Base-by-base conservation (phyloP, 768 basidiomycete species). In the Boletellus emodensis region DNA sequence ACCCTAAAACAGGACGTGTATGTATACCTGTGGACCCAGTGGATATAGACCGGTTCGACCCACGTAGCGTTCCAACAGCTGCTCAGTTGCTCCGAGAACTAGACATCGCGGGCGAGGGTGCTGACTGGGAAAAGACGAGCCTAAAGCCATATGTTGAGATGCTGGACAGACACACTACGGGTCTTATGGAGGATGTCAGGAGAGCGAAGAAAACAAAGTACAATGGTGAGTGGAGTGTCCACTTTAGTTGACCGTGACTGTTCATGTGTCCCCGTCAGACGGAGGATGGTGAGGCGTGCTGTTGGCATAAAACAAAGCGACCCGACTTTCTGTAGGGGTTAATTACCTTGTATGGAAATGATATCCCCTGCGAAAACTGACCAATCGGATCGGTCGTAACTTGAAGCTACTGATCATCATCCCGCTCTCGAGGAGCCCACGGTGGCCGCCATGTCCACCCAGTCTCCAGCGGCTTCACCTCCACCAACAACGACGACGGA, bases 1-100 rank as follows among this genome's bases (percentile, higher is more conserved):
- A 99, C 68, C 96, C 96, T 0, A 90, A 90, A 56, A 99, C 96
- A 2, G 96, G 95, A 1, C 82, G 93, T 28, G 83, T 99, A 9
- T 99, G 95, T 65, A 90, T 99, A 3, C 96, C 95, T 1, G 76
- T 98, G 15, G 87, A 95, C 61, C 87, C 93, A 4, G 70, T 70
- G 32, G 65, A 70, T 30, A 80, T 97, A 28, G 83, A 91, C 48
- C 73, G 78, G 2, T 99, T 98, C 62, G 83, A 95, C 62, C 96
- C 94, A 0, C 82, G 79, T 46, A 65, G 60, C 1, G 95, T 97
- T 5, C 96, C 96, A 1, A 98, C 93, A 0, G 85, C 95, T 7
- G 77, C 77, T 4, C 84, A 90, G 62, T 75, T 98, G n/a, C 67
- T 98, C 20, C 68, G 72, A 37, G 93, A 99, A 67, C 72, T 98